Evolutionary conservation across 1,139 yeast genomes (phyloP).

Genomic region (Suhomyces terraborum): DNA sequence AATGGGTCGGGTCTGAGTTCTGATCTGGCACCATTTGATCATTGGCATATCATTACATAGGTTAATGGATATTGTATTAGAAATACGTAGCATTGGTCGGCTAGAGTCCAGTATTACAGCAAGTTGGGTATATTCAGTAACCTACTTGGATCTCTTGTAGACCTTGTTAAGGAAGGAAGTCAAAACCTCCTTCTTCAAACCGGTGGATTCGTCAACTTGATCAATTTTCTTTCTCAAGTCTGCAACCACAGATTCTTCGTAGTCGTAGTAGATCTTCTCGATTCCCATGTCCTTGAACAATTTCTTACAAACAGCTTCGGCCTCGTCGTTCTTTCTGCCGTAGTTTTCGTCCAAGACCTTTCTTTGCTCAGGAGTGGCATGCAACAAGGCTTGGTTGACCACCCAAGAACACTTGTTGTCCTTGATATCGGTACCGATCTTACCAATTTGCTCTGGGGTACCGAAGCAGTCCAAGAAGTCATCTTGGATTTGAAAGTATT

Average conservation of each 20-base stretch:
- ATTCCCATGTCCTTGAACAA: constrained; percentile 76
- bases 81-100: constrained; percentile 1
- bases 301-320: constrained; percentile 72
- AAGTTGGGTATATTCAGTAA: too few relatives aligned
- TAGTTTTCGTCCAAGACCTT: constrained; percentile 79
- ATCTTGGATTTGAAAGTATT: constrained; percentile 98
- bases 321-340: constrained; percentile 74
- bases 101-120: too few relatives aligned
- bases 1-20: neutral
- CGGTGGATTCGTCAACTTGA: constrained; percentile 81
- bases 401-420: constrained; percentile 99
- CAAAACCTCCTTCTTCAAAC: constrained; percentile 85
- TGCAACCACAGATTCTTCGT: constrained; percentile 76
- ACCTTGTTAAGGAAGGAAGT: constrained; percentile 84
- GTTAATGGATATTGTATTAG: constrained; percentile 5
- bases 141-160: constrained; percentile 89
- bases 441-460: constrained; percentile 95
- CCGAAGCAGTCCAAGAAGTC: constrained; percentile 97
- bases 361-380: constrained; percentile 82
- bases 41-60: constrained; percentile 6
- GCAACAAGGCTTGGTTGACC: constrained; percentile 85
- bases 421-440: constrained; percentile 97
- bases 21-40: neutral
- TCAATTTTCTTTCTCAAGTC: constrained; percentile 67
- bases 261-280: constrained; percentile 68